These are phyloP conservation scores for Coniosporium tulheliwenetii DNA, from an alignment of 2,329 filamentous ascomycete genomes.

Conservation along the genomic window DNA sequence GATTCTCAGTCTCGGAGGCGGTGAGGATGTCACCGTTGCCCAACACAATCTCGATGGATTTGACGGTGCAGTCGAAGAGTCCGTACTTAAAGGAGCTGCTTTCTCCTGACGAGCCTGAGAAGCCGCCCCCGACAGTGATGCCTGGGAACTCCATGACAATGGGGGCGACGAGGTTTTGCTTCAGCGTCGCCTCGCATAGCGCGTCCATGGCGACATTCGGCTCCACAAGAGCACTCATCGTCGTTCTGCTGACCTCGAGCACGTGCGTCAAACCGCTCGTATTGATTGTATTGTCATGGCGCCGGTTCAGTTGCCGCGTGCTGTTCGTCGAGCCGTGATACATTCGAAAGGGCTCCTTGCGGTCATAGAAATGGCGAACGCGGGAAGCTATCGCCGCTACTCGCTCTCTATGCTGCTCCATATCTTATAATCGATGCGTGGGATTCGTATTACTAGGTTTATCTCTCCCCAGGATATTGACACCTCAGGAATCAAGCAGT, in stretches of 20 bases:
- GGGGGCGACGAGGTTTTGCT: conserved; percentile 41
- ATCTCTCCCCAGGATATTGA: too few relatives aligned
- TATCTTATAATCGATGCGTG: neutral
- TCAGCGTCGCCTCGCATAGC: conserved; percentile 42
- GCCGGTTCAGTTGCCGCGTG: conserved; percentile 39
- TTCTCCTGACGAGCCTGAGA: conserved; percentile 52
- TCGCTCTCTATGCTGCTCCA: conserved; percentile 25
- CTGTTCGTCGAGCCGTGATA: conserved; percentile 66
- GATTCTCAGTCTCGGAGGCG: conserved; percentile 37
- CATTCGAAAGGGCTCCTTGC: conserved; percentile 50
- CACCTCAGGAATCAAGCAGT: too few relatives aligned
- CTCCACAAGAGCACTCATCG: conserved; percentile 47
- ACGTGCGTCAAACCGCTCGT: conserved; percentile 49
- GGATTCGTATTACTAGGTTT: too few relatives aligned
- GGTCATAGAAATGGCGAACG: conserved; percentile 34
- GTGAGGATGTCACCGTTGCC: conserved; percentile 41
- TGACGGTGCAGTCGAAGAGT: conserved; percentile 47
- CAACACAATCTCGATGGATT: conserved; percentile 48
- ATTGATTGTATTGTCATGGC: conserved; percentile 43
- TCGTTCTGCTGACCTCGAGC: conserved; percentile 38
- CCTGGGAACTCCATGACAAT: conserved; percentile 59
- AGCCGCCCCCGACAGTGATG: conserved; percentile 56
- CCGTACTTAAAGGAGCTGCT: conserved; percentile 55
- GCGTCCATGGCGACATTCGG: conserved; percentile 55
- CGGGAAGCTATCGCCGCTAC: conserved; percentile 29